phyloP scores from a whole-genome alignment of 1,284 basidiomycete genomes.

The Austroboletus novae-zelandiae region DNA sequence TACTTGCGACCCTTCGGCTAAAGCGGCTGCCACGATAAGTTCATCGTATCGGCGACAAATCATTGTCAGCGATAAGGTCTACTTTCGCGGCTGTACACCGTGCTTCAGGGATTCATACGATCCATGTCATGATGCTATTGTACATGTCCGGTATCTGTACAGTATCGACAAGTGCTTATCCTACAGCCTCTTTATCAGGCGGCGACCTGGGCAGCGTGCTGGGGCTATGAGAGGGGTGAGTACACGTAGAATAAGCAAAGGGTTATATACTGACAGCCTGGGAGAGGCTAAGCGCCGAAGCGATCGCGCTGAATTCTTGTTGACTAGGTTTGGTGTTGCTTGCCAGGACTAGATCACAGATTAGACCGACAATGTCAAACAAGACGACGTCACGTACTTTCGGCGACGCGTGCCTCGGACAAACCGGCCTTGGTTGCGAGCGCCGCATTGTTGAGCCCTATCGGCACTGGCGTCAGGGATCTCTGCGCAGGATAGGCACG shows the following conservation, averaged over 20 bases:
- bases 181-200: neutral
- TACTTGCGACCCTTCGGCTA: no score
- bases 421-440: slow-evolving; percentile 47
- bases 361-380: neutral
- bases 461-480: neutral
- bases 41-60: no score
- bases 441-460: slow-evolving; percentile 46
- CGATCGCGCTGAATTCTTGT: slow-evolving; percentile 53
- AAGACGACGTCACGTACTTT: slow-evolving; percentile 40
- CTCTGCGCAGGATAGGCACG: neutral
- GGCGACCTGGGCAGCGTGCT: neutral
- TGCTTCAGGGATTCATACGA: slow-evolving; percentile 1
- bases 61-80: no score
- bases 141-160: slow-evolving; percentile 7
- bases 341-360: slow-evolving; percentile 46
- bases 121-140: slow-evolving; percentile 12
- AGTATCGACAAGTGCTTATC: neutral
- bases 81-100: neutral
- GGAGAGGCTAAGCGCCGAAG: slow-evolving; percentile 44
- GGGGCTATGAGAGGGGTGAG: neutral
- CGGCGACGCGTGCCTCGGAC: slow-evolving; percentile 46
- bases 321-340: slow-evolving; percentile 44
- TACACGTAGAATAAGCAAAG: neutral
- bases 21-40: no score
- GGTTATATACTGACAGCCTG: slow-evolving; percentile 10